Evolutionary conservation across 257 asterid genomes (phyloP).

Genomic region (Lycium barbarum): DNA sequence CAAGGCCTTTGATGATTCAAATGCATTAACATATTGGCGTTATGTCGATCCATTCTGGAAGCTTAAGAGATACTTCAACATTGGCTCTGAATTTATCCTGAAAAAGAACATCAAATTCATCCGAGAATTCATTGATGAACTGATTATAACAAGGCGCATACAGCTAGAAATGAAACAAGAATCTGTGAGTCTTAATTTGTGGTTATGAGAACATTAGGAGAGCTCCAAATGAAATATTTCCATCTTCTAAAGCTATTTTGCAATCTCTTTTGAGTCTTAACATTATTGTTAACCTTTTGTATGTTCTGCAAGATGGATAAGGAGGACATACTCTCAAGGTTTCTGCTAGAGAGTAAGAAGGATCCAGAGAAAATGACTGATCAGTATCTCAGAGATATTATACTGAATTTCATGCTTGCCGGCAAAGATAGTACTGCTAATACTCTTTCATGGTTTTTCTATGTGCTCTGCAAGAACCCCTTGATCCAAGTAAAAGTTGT

Average conservation of each 20-base stretch:
- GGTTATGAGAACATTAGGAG: neutral
- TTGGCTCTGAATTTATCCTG: slow-evolving; percentile 65
- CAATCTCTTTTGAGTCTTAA: neutral
- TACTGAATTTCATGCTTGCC: slow-evolving; percentile 71
- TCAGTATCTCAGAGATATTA: slow-evolving; percentile 67
- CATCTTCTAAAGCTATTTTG: neutral
- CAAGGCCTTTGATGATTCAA: slow-evolving; percentile 80
- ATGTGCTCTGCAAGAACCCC: slow-evolving; percentile 65
- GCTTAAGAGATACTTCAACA: slow-evolving; percentile 56
- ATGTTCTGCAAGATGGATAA: slow-evolving; percentile 56
- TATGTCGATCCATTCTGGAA: slow-evolving; percentile 72
- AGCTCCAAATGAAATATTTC: neutral
- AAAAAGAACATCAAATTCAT: slow-evolving; percentile 60
- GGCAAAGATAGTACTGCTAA: slow-evolving; percentile 79
- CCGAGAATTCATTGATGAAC: slow-evolving; percentile 55
- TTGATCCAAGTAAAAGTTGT: slow-evolving; percentile 59
- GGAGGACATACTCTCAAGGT: slow-evolving; percentile 78
- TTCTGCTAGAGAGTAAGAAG: slow-evolving; percentile 65
- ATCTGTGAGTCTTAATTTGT: slow-evolving; percentile 39
- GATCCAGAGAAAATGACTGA: slow-evolving; percentile 63
- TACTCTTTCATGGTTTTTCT: slow-evolving; percentile 82
- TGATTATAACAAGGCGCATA: slow-evolving; percentile 58
- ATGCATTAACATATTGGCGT: slow-evolving; percentile 62
- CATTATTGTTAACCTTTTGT: neutral
- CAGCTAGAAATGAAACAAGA: slow-evolving; percentile 46